These are phyloP conservation scores for Byssochlamys sp. DNA, from an alignment of 2,329 filamentous ascomycete genomes.

Conservation along the genomic window DNA sequence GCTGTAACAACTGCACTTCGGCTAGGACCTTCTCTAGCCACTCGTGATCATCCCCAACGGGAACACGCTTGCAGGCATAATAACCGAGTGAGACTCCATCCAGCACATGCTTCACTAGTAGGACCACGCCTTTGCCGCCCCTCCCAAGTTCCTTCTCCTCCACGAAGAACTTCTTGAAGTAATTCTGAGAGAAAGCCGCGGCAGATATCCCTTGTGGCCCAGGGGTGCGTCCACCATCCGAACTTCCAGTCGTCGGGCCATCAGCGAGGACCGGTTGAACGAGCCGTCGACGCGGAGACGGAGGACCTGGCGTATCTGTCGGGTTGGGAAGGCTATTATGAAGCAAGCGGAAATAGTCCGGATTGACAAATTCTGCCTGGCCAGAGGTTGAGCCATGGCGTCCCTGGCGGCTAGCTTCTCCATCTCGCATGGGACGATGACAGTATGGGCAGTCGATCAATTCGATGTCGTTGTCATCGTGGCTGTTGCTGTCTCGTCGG, in stretches of 20 bases:
- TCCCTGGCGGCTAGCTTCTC: constrained; percentile 29
- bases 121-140: constrained; percentile 87
- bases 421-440: constrained; percentile 58
- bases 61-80: constrained; percentile 94
- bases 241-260: constrained; percentile 37
- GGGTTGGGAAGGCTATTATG: constrained; percentile 48
- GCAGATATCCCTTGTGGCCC: constrained; percentile 63
- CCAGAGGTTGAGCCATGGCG: constrained; percentile 23
- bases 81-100: constrained; percentile 80
- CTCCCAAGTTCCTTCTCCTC: constrained; percentile 77
- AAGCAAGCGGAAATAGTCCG: constrained; percentile 92
- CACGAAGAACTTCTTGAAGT: constrained; percentile 86
- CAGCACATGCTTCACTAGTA: constrained; percentile 85
- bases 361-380: constrained; percentile 66
- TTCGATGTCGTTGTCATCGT: constrained; percentile 43
- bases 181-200: constrained; percentile 80
- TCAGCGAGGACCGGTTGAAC: constrained; percentile 38
- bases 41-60: constrained; percentile 84
- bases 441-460: constrained; percentile 78
- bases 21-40: constrained; percentile 92
- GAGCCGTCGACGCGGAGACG: constrained; percentile 42
- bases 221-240: constrained; percentile 40
- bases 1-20: constrained; percentile 85
- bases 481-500: constrained; percentile 46
- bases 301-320: constrained; percentile 35